These are phyloP conservation scores for Hanseniaspora osmophila DNA, from an alignment of 805 yeast genomes.

Conservation along the genomic window DNA sequence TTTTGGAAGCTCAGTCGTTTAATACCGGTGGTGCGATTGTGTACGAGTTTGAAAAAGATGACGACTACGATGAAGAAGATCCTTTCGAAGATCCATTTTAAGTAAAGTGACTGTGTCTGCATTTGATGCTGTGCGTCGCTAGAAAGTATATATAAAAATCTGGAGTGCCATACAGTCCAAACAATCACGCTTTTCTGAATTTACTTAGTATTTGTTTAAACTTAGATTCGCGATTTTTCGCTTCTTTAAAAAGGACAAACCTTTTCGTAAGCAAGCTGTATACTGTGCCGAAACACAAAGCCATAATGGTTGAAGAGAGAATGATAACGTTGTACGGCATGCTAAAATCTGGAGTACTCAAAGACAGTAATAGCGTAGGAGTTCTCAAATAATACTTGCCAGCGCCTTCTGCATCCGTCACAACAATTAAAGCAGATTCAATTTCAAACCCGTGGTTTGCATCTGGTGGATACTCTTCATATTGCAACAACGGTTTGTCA, in stretches of 20 bases:
- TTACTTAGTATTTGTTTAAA: constrained; percentile 11
- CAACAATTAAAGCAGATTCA: constrained; percentile 73
- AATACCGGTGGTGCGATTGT: constrained; percentile 86
- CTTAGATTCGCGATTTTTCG: constrained; percentile 24
- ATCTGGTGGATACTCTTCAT: constrained; percentile 96
- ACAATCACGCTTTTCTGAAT: constrained; percentile 3
- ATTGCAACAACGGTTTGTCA: constrained; percentile 72
- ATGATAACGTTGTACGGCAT: constrained; percentile 98
- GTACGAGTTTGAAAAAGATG: constrained; percentile 90
- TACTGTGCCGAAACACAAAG: constrained; percentile 76
- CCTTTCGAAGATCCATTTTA: constrained; percentile 93
- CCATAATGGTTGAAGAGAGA: constrained; percentile 83
- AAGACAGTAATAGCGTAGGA: constrained; percentile 67
- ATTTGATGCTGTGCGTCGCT: background rate
- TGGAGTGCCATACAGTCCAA: too few species aligned
- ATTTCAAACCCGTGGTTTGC: constrained; percentile 96
- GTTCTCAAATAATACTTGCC: constrained; percentile 49
- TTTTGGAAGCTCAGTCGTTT: constrained; percentile 70
- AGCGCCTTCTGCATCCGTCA: constrained; percentile 24
- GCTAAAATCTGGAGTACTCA: constrained; percentile 95
- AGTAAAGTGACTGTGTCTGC: constrained; percentile 2
- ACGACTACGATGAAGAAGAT: constrained; percentile 95
- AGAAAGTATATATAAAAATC: too few species aligned
- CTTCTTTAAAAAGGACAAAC: constrained; percentile 63
- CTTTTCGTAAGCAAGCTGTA: constrained; percentile 66